Conservation (phyloP, 352 stramenopile species). For the Phytophthora palmivora region DNA sequence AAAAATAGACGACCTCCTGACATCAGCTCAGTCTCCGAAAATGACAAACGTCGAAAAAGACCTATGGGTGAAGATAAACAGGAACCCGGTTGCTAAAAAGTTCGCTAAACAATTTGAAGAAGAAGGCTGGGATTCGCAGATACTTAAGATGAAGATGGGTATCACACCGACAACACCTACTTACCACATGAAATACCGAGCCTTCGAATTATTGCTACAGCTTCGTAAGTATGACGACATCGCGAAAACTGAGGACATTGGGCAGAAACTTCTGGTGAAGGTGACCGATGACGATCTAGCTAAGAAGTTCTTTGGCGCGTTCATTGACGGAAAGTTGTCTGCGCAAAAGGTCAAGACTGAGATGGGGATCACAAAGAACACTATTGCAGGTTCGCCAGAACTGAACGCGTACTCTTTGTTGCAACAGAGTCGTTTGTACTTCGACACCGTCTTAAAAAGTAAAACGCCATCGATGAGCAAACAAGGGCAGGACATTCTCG, state of each 20-base stretch:
- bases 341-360: background rate
- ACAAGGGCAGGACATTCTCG: background rate
- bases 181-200: background rate
- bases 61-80: slow-evolving; percentile 2
- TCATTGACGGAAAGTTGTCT: slow-evolving; percentile 2
- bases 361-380: slow-evolving; percentile 5
- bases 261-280: background rate
- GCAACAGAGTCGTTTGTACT: slow-evolving; percentile 1
- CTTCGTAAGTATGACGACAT: slow-evolving; percentile 6
- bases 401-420: background rate
- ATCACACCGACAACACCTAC: background rate
- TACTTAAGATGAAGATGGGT: slow-evolving; percentile 6
- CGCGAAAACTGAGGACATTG: background rate
- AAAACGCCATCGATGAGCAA: background rate
- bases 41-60: slow-evolving; percentile 1
- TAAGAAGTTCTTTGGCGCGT: slow-evolving; percentile 1
- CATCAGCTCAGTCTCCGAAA: slow-evolving; percentile 1
- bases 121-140: slow-evolving; percentile 1
- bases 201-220: background rate
- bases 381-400: background rate
- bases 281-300: background rate
- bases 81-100: slow-evolving; percentile 4
- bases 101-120: slow-evolving; percentile 1
- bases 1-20: slow-evolving; percentile 2
- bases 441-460: slow-evolving; percentile 1